Evolutionary conservation across 208 protist species (phyloP).

Genomic region (Trichomonas tenax): DNA sequence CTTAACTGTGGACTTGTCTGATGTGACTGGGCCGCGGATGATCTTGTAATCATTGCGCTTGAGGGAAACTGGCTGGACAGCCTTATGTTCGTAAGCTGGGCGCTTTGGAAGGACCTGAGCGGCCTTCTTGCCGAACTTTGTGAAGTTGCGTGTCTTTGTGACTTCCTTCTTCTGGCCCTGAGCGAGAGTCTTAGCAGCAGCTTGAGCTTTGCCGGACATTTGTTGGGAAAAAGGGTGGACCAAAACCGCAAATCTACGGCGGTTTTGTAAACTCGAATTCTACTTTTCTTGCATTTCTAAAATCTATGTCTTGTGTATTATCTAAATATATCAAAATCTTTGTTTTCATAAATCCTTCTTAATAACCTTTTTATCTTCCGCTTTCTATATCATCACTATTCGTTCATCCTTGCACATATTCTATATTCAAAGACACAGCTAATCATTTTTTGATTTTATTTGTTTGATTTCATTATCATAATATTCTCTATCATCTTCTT

Average conservation of each 20-base stretch:
- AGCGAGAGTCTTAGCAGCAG: not conserved
- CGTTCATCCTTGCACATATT: no score
- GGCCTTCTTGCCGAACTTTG: not conserved
- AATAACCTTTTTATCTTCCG: no score
- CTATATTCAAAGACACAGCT: no score
- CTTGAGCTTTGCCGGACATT: not conserved
- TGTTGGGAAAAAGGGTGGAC: not conserved
- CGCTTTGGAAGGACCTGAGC: not conserved
- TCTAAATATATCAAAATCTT: no score
- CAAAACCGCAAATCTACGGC: not conserved
- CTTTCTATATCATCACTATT: no score
- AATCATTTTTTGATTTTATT: no score
- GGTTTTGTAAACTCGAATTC: not conserved
- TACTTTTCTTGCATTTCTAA: no score
- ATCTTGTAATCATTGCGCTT: constrained; percentile 18
- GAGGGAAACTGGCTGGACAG: not conserved
- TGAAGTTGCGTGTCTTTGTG: not conserved
- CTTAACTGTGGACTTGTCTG: not conserved
- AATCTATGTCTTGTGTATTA: no score
- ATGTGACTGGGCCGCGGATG: not conserved
- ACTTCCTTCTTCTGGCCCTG: not conserved
- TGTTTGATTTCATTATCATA: no score
- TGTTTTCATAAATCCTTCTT: no score
- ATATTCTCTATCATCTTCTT: no score
- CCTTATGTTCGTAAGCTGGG: not conserved